Percentiles rank a stretch among this genome's conserved stretches.
Evolutionary conservation across 805 yeast species (phyloP).

Genomic region (Millerago galiae): DNA sequence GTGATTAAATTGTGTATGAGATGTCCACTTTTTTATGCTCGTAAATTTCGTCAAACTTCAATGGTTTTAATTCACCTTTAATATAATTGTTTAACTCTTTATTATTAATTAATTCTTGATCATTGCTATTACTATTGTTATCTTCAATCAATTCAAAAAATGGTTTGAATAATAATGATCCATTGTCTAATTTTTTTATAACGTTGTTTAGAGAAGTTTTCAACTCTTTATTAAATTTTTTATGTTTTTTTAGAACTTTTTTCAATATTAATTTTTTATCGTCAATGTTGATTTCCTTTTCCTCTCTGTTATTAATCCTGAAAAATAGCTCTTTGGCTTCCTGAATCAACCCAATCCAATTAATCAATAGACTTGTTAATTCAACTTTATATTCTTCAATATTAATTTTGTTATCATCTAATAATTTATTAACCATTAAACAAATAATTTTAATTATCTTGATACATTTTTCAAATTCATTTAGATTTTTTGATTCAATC

Average conservation of each 20-base stretch:
- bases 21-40: slow-evolving; percentile 15
- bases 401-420: slow-evolving; percentile 37
- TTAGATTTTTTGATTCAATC: slow-evolving; percentile 13
- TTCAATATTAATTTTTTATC: slow-evolving; percentile 2
- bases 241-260: slow-evolving; percentile 6
- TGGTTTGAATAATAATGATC: slow-evolving; percentile 19
- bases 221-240: slow-evolving; percentile 18
- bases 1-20: slow-evolving; percentile 2
- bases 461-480: slow-evolving; percentile 25
- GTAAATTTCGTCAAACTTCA: slow-evolving; percentile 10
- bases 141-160: slow-evolving; percentile 22
- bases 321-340: slow-evolving; percentile 59
- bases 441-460: slow-evolving; percentile 50
- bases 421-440: slow-evolving; percentile 51
- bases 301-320: slow-evolving; percentile 22
- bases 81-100: slow-evolving; percentile 7
- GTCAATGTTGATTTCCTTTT: slow-evolving; percentile 19
- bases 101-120: neutral
- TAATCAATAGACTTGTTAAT: slow-evolving; percentile 51
- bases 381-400: slow-evolving; percentile 51
- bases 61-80: slow-evolving; percentile 16
- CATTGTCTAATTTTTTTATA: slow-evolving; percentile 21
- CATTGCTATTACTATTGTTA: neutral
- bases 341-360: slow-evolving; percentile 58
- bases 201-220: slow-evolving; percentile 20